Evolutionary conservation across 2,329 filamentous ascomycete species (phyloP), one percentile per base, ranked within the genome.

Genomic region (Colletotrichum lindemuthianum): DNA sequence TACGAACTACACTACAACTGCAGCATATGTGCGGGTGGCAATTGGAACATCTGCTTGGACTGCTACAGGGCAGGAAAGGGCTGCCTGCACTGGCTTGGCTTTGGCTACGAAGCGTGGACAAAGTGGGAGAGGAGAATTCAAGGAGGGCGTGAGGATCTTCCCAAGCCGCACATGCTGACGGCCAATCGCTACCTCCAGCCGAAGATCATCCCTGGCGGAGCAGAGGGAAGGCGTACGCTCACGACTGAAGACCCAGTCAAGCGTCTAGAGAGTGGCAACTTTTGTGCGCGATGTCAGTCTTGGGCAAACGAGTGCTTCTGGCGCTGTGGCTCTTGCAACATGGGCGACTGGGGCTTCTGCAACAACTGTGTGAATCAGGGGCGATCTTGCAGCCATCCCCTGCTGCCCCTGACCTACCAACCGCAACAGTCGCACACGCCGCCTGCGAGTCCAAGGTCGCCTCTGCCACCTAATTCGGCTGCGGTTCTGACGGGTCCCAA

Each of bases 261-360:
- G 43, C 83, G 92, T 32, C 78, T 96, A 1, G 88, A 96, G 75
- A 89, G 86, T 56, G 95, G 95, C 16, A 89, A 92, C 6, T 97
- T 97, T 75, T 98, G 95, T 74, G 88, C 90, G 41, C 85, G 86
- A 51, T 97, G 95, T 74, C 81, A 85, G 15, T 81, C 85, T 0
- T 91, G 88, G 81, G 86, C 92, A 0, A 94, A 96, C 71, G 86
- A 90, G 55, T 96, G 92, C 76, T 97, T 92, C 77, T 98, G 94
- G 95, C 89, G 92, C 67, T 98, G 95, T 75, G 88, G 91, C 64
- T 76, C 84, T 33, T 98, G 95, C 78, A 97, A 97, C 71, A 89
- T 96, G 67, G 95, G 93, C 6, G 94, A 96, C 72, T 98, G 94
- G 94, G 95, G 95, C 0, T 97, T 92, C 74, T 98, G 95, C 78